Conservation (phyloP, 495 filamentous ascomycete genomes). For the Neurospora sp. region DNA sequence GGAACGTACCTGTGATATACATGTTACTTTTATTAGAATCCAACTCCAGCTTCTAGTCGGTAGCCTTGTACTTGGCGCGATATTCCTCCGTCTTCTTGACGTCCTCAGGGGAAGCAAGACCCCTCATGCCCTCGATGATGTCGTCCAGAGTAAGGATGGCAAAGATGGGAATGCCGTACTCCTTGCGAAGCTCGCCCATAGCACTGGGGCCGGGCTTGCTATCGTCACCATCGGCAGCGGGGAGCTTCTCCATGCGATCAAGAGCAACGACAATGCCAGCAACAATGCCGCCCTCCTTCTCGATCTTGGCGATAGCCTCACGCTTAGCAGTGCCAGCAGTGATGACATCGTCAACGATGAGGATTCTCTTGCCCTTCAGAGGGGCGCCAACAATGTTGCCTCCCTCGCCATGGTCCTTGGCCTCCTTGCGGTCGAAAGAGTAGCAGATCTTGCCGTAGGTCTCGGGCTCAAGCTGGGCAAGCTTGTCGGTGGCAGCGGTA, state of each 20-base stretch:
- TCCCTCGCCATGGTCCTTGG: slow-evolving; percentile 88
- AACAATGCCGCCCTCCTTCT: slow-evolving; percentile 67
- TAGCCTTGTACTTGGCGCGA: slow-evolving; percentile 57
- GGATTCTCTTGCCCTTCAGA: slow-evolving; percentile 69
- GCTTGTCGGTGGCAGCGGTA: slow-evolving; percentile 56
- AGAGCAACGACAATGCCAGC: slow-evolving; percentile 80
- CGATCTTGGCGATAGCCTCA: slow-evolving; percentile 77
- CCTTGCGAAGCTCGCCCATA: slow-evolving; percentile 68
- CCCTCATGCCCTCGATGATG: slow-evolving; percentile 58
- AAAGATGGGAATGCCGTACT: slow-evolving; percentile 48
- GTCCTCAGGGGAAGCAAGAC: slow-evolving; percentile 45
- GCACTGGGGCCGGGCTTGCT: slow-evolving; percentile 50
- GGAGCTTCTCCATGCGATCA: slow-evolving; percentile 77
- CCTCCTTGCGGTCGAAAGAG: slow-evolving; percentile 90
- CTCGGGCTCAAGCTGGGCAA: slow-evolving; percentile 50
- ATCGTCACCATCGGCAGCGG: slow-evolving; percentile 42
- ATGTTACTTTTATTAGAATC: neutral
- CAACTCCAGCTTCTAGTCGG: slow-evolving; percentile 31
- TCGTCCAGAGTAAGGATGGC: slow-evolving; percentile 60
- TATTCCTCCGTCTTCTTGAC: slow-evolving; percentile 69
- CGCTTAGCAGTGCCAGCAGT: slow-evolving; percentile 89
- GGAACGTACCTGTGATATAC: neutral
- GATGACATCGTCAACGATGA: slow-evolving; percentile 94
- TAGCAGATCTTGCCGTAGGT: slow-evolving; percentile 56
- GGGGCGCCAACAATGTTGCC: slow-evolving; percentile 82